Conservation (phyloP, 1,139 yeast species). For the Tardiomyces blankii region DNA sequence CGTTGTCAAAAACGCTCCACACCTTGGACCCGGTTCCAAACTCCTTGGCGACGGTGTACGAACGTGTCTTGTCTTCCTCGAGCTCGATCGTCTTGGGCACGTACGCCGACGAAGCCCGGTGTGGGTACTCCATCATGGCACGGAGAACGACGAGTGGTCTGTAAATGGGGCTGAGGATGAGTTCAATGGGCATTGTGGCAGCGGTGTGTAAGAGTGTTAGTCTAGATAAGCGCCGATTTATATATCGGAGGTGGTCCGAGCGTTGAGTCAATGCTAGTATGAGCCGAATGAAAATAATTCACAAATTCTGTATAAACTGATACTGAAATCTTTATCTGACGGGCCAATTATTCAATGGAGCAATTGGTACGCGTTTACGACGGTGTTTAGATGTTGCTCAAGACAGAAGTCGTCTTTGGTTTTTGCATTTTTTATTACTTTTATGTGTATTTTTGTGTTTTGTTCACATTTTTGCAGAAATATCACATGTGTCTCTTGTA, state of each 20-base stretch:
- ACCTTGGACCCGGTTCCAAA: slow-evolving; percentile 50
- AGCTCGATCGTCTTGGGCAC: slow-evolving; percentile 43
- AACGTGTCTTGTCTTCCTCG: slow-evolving; percentile 20
- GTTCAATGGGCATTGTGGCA: slow-evolving; percentile 44
- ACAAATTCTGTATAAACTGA: no score
- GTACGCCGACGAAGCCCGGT: slow-evolving; percentile 45
- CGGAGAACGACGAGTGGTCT: slow-evolving; percentile 47
- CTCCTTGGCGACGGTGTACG: slow-evolving; percentile 38
- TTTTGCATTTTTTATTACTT: background rate
- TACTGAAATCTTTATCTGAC: no score
- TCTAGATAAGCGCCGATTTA: no score
- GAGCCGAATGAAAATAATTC: no score
- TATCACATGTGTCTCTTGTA: no score
- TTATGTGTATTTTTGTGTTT: background rate
- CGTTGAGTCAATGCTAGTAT: no score
- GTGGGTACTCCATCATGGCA: slow-evolving; percentile 44
- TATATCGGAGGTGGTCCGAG: no score
- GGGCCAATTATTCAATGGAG: no score
- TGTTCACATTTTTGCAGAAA: background rate
- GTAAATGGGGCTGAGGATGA: slow-evolving; percentile 46
- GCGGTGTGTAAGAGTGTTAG: background rate
- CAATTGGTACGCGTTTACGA: no score
- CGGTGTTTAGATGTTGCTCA: no score
- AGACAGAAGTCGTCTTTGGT: no score
- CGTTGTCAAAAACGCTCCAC: slow-evolving; percentile 43